Conservation (phyloP, 179 eudicot genomes). For the Silene vulgaris region DNA sequence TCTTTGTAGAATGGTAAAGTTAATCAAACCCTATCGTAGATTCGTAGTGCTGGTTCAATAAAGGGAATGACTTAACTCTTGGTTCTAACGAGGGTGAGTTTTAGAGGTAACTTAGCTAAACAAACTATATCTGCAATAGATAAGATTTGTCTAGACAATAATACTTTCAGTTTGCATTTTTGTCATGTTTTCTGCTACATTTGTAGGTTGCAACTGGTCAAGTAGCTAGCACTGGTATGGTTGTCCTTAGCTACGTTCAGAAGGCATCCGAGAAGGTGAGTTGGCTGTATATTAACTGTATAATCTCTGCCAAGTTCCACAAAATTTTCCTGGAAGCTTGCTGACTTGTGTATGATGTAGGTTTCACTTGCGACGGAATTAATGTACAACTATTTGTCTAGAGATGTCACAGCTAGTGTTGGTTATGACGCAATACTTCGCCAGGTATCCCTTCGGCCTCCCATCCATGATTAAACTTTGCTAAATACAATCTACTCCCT, state of each 20-base stretch:
- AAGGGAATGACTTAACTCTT: background rate
- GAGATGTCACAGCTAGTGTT: constrained; percentile 72
- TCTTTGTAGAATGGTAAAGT: no score
- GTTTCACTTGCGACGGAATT: constrained; percentile 86
- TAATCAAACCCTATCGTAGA: background rate
- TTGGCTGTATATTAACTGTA: background rate
- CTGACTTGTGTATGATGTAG: constrained; percentile 31
- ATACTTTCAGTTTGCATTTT: background rate
- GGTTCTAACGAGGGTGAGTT: background rate
- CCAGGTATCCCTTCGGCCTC: constrained; percentile 45
- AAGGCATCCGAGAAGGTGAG: constrained; percentile 84
- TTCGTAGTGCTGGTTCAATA: background rate
- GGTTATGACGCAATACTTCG: constrained; percentile 92
- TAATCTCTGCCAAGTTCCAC: background rate
- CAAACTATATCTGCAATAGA: background rate
- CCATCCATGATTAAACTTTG: background rate
- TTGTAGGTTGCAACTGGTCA: constrained; percentile 85
- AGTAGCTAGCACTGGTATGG: constrained; percentile 92
- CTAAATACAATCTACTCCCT: background rate
- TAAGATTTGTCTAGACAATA: background rate
- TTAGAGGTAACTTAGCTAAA: background rate
- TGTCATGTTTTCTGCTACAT: background rate
- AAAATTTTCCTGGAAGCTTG: constrained; percentile 17
- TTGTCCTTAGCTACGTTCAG: constrained; percentile 80
- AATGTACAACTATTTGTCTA: constrained; percentile 77